phyloP scores from a whole-genome alignment of 2,329 filamentous ascomycete species.

The Thelonectria blattea region DNA sequence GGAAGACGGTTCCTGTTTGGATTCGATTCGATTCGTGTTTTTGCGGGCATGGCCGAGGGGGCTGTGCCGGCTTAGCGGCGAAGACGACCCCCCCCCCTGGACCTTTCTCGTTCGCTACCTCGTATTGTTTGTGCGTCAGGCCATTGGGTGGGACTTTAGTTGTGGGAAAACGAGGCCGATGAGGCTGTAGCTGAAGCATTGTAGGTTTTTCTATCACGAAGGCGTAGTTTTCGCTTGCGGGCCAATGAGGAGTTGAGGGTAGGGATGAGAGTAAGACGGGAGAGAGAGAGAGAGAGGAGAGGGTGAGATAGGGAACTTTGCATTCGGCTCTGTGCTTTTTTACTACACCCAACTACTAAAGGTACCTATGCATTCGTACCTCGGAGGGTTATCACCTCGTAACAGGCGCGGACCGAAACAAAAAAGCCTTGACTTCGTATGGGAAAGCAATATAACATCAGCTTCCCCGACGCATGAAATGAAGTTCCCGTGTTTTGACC shows the following conservation, averaged over 20 bases:
- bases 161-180: not conserved
- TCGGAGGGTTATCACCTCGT: too few relatives aligned
- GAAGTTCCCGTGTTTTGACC: too few relatives aligned
- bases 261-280: too few relatives aligned
- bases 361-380: too few relatives aligned
- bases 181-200: not conserved
- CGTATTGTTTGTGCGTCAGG: constrained; percentile 13
- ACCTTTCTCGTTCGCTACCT: constrained; percentile 8
- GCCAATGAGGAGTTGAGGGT: too few relatives aligned
- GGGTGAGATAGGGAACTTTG: too few relatives aligned
- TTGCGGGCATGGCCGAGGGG: constrained; percentile 11
- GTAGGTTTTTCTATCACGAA: too few relatives aligned
- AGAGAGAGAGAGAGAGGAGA: too few relatives aligned
- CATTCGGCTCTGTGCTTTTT: too few relatives aligned
- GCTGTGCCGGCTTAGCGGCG: constrained; percentile 16
- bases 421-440: not conserved
- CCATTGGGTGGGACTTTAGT: constrained; percentile 9
- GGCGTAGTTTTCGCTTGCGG: too few relatives aligned
- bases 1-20: not conserved
- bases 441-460: not conserved
- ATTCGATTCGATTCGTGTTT: not conserved
- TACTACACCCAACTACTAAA: too few relatives aligned
- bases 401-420: too few relatives aligned
- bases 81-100: not conserved
- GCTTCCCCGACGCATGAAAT: not conserved